These are phyloP conservation scores for Plectosphaerella plurivora DNA, from an alignment of 2,329 filamentous ascomycete species.

Conservation along the genomic window DNA sequence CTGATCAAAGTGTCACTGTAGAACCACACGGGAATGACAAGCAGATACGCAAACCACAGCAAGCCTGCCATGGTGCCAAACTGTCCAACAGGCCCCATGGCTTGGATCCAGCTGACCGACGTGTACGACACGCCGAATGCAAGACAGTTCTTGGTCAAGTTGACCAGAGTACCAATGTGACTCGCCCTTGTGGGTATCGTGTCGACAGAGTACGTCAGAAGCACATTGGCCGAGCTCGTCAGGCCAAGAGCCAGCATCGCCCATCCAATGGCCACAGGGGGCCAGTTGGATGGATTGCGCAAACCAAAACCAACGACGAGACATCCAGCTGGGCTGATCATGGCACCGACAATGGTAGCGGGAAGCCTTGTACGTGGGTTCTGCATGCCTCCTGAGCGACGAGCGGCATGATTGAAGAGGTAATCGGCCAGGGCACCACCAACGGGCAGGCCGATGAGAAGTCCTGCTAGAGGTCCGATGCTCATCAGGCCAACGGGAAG, in stretches of 20 bases:
- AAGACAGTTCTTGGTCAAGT: slow-evolving; percentile 13
- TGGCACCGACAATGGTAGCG: slow-evolving; percentile 7
- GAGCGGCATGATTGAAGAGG: slow-evolving; percentile 4
- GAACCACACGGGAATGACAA: slow-evolving; percentile 8
- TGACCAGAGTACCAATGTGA: slow-evolving; percentile 13
- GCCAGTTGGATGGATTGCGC: slow-evolving; percentile 9
- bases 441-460: slow-evolving; percentile 5
- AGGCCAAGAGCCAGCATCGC: slow-evolving; percentile 13
- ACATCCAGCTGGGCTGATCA: slow-evolving; percentile 13
- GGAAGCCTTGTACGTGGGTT: slow-evolving; percentile 11
- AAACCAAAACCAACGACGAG: slow-evolving; percentile 11
- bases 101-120: slow-evolving; percentile 9
- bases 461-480: slow-evolving; percentile 4
- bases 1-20: slow-evolving; percentile 4
- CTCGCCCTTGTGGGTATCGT: slow-evolving; percentile 8
- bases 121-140: slow-evolving; percentile 12
- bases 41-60: slow-evolving; percentile 8
- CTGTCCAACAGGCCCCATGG: slow-evolving; percentile 5
- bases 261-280: slow-evolving; percentile 10
- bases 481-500: slow-evolving; percentile 6
- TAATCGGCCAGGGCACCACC: slow-evolving; percentile 8
- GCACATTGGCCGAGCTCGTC: slow-evolving; percentile 13
- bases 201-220: slow-evolving; percentile 15
- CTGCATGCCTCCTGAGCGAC: background rate
- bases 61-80: slow-evolving; percentile 15